A percentile compares a stretch with the other conserved stretches of the same genome.
Conservation (phyloP, 2,329 filamentous ascomycete genomes). For the Hirsutella rhossiliensis region DNA sequence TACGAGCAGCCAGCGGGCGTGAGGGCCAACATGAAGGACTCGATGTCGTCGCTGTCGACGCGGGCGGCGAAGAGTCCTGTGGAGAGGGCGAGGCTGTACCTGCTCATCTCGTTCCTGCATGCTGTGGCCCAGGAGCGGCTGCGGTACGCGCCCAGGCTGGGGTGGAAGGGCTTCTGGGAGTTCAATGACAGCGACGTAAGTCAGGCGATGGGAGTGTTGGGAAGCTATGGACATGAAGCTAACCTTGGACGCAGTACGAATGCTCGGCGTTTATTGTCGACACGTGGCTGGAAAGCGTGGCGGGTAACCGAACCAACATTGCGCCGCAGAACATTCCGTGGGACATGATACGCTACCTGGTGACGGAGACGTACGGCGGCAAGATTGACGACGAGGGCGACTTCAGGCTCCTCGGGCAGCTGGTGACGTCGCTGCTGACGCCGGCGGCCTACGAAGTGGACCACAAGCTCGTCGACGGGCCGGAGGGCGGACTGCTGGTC, state of each 20-base stretch:
- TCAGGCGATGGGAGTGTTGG: not conserved
- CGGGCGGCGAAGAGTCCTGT: slow-evolving; percentile 72
- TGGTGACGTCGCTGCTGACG: slow-evolving; percentile 72
- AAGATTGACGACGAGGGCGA: slow-evolving; percentile 91
- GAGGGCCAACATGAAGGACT: slow-evolving; percentile 97
- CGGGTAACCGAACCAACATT: slow-evolving; percentile 80
- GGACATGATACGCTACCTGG: slow-evolving; percentile 84
- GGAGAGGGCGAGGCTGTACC: slow-evolving; percentile 79
- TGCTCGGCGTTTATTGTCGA: slow-evolving; percentile 95
- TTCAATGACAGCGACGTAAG: slow-evolving; percentile 98
- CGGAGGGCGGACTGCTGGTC: slow-evolving; percentile 53
- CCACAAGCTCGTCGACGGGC: slow-evolving; percentile 71
- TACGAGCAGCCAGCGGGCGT: slow-evolving; percentile 97
- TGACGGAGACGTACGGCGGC: slow-evolving; percentile 92
- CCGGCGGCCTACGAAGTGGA: slow-evolving; percentile 85
- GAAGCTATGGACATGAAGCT: not conserved
- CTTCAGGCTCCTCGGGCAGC: slow-evolving; percentile 57
- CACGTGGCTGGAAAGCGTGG: slow-evolving; percentile 77
- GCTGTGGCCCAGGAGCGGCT: slow-evolving; percentile 91
- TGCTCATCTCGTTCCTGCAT: slow-evolving; percentile 87
- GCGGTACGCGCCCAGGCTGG: slow-evolving; percentile 83
- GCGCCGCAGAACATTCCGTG: slow-evolving; percentile 90
- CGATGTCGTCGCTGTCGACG: slow-evolving; percentile 68
- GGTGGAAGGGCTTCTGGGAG: slow-evolving; percentile 99
- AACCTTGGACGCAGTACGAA: slow-evolving; percentile 56